Base-by-base conservation (phyloP, 148 eudicot genomes). In the Dianthus caryophyllus region DNA sequence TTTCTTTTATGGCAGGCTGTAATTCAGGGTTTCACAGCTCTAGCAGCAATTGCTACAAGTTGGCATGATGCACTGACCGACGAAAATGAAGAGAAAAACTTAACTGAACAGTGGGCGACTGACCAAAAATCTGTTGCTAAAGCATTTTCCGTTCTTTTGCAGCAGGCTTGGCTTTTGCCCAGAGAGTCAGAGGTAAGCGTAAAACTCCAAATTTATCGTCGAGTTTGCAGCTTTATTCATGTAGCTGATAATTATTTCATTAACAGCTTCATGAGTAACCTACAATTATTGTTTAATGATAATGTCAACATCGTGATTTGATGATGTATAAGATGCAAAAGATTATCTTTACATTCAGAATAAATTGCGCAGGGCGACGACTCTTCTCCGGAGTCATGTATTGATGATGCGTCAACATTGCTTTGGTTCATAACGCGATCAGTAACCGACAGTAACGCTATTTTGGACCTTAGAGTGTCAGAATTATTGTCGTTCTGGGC, bases 121-220 rank as follows among this genome's bases (percentile, higher is more conserved):
- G 80, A 79, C 65, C 80, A 73, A 44, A 68, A 69, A 66, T 76
- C 64, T 46, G 84, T 86, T 55, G 83, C 87, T 31, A 68, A 68
- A 38, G 87, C 85, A 33, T 84, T 86, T 71, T 84, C 96, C 43
- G 76, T 71, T 68, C 85, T 88, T 69, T 76, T 88, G 83, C 87
- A 82, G 65, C 75, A 71, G 55, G 91, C 87, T 65, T 88, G 96
- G 96, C 79, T 88, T 67, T 74, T 59, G 58, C 76, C 81, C 29
- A 46, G 48, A 24, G 81, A 79, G 68, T 60, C 72, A 51, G 64
- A 71, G 90, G 95, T 88, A 54, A 76, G 95, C 75, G 44, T 43
- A 43, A 10, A 29, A 33, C n/a, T 58, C 16, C 29, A 44, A 44
- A 2, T 30, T 30, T 21, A 18, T 31, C 9, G 9, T 50, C 59